These are phyloP conservation scores for Pichia exigua DNA, from an alignment of 805 yeast genomes.

Conservation along the genomic window DNA sequence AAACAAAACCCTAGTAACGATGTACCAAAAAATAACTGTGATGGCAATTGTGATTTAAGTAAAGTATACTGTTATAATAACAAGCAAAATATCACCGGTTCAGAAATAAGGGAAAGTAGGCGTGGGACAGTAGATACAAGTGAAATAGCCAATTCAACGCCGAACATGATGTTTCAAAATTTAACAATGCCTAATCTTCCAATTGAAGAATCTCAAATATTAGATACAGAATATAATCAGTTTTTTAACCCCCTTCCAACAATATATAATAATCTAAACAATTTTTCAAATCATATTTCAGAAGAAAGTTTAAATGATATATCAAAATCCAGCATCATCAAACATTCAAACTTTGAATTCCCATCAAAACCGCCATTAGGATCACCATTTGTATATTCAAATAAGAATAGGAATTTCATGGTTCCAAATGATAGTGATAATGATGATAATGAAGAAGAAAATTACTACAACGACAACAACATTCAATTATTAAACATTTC, in stretches of 20 bases:
- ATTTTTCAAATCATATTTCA: neutral
- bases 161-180: neutral
- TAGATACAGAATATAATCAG: neutral
- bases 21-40: neutral
- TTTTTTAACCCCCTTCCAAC: too few species aligned
- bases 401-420: too few species aligned
- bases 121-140: neutral
- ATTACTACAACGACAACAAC: neutral
- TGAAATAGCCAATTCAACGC: neutral
- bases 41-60: neutral
- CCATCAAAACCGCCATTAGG: neutral
- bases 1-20: neutral
- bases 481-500: conserved; percentile 7
- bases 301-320: neutral
- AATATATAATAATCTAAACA: neutral
- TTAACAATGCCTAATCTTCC: neutral
- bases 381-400: neutral
- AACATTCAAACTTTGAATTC: neutral
- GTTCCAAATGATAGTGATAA: neutral
- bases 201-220: neutral
- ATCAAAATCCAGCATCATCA: neutral
- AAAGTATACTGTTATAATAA: too few species aligned
- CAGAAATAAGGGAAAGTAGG: neutral
- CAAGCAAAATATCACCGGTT: neutral
- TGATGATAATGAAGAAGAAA: neutral